phyloP scores from a whole-genome alignment of 2,329 filamentous ascomycete species.

The Exserohilum rostratum region DNA sequence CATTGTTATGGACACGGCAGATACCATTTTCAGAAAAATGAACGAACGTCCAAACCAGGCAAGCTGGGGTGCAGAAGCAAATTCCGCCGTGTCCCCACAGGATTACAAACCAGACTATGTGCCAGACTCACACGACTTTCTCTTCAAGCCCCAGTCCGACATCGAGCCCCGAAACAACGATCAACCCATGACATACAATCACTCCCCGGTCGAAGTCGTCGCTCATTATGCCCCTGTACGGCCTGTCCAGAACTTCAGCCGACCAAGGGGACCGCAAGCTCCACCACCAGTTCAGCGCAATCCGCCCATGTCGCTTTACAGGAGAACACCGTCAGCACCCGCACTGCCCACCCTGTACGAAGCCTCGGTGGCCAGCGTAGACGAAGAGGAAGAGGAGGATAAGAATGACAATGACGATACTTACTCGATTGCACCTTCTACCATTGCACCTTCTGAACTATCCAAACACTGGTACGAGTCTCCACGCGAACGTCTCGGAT shows the following conservation, averaged over 20 bases:
- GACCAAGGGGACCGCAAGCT: constrained; percentile 18
- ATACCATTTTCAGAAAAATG: constrained; percentile 36
- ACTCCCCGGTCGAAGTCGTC: constrained; percentile 12
- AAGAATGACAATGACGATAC: constrained; percentile 24
- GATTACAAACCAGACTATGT: constrained; percentile 18
- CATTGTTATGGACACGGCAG: constrained; percentile 32
- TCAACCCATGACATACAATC: constrained; percentile 13
- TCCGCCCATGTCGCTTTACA: constrained; percentile 17
- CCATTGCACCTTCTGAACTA: constrained; percentile 44
- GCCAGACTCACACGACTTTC: constrained; percentile 37
- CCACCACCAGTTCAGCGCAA: constrained; percentile 17
- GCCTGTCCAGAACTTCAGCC: constrained; percentile 33
- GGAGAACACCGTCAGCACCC: constrained; percentile 20
- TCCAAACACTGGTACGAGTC: constrained; percentile 46
- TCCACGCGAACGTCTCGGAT: constrained; percentile 45
- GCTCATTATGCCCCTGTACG: constrained; percentile 24
- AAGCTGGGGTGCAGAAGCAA: constrained; percentile 22
- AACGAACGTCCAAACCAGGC: constrained; percentile 28
- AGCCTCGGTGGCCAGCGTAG: constrained; percentile 36
- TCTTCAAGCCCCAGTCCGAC: constrained; percentile 25
- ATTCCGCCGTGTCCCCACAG: constrained; percentile 17
- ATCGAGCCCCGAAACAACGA: constrained; percentile 14
- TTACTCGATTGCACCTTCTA: constrained; percentile 36
- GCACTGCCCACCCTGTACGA: constrained; percentile 43
- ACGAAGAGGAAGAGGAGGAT: constrained; percentile 16